These are phyloP conservation scores for Suillus tomentosus DNA, from an alignment of 768 basidiomycete genomes.

Conservation along the genomic window DNA sequence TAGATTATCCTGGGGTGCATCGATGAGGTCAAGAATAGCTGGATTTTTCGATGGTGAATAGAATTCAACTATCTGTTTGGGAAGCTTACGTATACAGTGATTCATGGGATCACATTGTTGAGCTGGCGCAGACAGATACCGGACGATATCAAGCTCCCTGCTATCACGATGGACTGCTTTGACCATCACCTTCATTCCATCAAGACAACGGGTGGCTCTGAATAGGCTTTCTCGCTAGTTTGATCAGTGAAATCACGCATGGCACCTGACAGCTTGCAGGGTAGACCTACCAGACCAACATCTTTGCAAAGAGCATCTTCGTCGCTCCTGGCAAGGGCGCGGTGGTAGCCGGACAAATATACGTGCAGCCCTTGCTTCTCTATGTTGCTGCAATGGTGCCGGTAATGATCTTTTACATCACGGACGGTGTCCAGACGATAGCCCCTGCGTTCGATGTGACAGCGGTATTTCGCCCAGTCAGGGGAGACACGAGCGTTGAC, in stretches of 20 bases:
- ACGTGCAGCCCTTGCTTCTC: constrained; percentile 18
- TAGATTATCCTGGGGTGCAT: constrained; percentile 50
- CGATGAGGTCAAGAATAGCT: constrained; percentile 71
- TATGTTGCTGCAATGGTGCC: constrained; percentile 26
- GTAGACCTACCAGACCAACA: constrained; percentile 60
- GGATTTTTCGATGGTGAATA: constrained; percentile 13
- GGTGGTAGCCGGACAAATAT: constrained; percentile 36
- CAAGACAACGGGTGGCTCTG: constrained; percentile 56
- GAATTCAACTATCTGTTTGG: not conserved
- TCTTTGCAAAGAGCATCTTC: constrained; percentile 71
- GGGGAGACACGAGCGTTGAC: constrained; percentile 61
- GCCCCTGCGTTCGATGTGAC: constrained; percentile 49
- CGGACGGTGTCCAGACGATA: constrained; percentile 68
- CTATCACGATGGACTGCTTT: constrained; percentile 69
- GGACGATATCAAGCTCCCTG: constrained; percentile 63
- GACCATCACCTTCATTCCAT: constrained; percentile 57
- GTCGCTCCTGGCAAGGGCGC: constrained; percentile 37
- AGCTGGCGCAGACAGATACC: constrained; percentile 52
- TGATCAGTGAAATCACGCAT: constrained; percentile 11
- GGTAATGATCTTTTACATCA: constrained; percentile 66
- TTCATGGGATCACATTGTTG: constrained; percentile 65
- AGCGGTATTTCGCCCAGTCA: constrained; percentile 59
- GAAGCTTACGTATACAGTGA: constrained; percentile 70
- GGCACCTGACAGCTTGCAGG: not conserved
- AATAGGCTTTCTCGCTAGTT: constrained; percentile 71